Base-by-base conservation (phyloP, 257 asterid species). In the Solanum virginianum region DNA sequence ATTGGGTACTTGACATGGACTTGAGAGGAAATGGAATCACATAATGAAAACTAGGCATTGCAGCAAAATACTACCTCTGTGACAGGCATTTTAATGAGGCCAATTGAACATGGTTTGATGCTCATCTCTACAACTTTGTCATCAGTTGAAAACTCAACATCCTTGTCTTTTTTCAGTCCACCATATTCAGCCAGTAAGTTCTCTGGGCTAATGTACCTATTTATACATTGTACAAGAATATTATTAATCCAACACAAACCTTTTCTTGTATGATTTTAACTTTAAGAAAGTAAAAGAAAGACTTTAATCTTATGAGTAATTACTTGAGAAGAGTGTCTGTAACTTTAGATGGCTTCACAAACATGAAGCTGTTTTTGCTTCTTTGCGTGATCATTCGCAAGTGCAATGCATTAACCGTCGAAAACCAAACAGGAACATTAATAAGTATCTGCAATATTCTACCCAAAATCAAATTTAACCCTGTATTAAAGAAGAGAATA, bases 261-360 rank as follows among this genome's bases (percentile, higher is more conserved):
- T 9, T 36, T 36, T 36, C 41, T 59, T 20, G 66, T 59, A 13
- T 20, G 29, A 10, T 59, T 59, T 20, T 59, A 0, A 20, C 7
- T 59, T 59, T 20, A 59, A 59, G 14, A 59, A 20, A 59, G 7
- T 9, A 9, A 59, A 59, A 20, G 3, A 59, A 59, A 12, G n/a
- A 13, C 14, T 59, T 57, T 11, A 59, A 59, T 59, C 66, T n/a
- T n/a, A n/a, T n/a, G 41, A n/a, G 66, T 59, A n/a, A 49, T 49
- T 91, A 95, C 99, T 91, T 92, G 94, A 94, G 92, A 87, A 95
- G 94, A 53, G 93, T 87, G 79, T 92, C 91, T n/a, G 93, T 86
- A 85, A 94, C 98, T 88, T 85, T 93, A 18, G 95, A 88, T 83
- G 97, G 91, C 91, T 88, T 93, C 85, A 92, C 93, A 66, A 95